Evolutionary conservation across 176 grass and related monocot genomes (phyloP).

Genomic region (Triticum dicoccoides): DNA sequence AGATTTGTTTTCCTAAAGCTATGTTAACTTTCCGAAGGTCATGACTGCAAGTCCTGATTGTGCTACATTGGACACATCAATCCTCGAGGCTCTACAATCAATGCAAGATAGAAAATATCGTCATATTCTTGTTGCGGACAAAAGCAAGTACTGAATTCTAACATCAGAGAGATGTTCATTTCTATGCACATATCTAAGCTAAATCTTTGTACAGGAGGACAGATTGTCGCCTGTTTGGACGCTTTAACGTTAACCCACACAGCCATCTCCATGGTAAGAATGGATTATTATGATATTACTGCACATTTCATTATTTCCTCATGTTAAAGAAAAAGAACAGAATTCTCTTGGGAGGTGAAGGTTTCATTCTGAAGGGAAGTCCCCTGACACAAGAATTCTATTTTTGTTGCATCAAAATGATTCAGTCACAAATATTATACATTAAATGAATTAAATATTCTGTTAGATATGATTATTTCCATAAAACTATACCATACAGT

Average conservation of each 20-base stretch:
- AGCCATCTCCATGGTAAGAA: slow-evolving; percentile 75
- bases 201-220: slow-evolving; percentile 40
- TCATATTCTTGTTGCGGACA: slow-evolving; percentile 78
- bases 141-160: slow-evolving; percentile 48
- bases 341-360: neutral
- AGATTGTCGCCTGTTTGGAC: slow-evolving; percentile 61
- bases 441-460: neutral
- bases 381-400: no score
- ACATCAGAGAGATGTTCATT: neutral
- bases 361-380: no score
- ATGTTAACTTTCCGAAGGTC: slow-evolving; percentile 65
- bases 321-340: neutral
- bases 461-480: neutral
- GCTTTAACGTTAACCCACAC: slow-evolving; percentile 66
- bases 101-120: slow-evolving; percentile 80
- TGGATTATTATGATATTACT: neutral
- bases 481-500: neutral
- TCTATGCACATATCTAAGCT: slow-evolving; percentile 4
- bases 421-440: no score
- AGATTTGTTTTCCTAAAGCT: no score
- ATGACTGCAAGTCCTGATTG: slow-evolving; percentile 49
- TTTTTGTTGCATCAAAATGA: no score
- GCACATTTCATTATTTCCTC: neutral
- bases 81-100: slow-evolving; percentile 78
- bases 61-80: slow-evolving; percentile 62